Base-by-base conservation (phyloP, 1,139 yeast genomes). In the Suhomyces kunorum region DNA sequence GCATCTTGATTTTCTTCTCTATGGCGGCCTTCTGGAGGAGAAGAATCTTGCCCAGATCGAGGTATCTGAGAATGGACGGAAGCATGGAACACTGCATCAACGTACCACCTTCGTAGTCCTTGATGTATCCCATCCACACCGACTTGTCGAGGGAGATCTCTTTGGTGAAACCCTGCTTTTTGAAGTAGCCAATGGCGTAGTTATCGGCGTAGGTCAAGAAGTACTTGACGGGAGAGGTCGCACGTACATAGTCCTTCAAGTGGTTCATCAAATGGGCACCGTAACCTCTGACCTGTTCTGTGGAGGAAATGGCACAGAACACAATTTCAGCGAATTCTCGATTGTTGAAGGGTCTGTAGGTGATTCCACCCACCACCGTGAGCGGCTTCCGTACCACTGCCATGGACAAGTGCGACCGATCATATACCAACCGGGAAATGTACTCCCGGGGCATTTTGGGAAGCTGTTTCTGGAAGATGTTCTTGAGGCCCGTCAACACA, bases 231-330 rank as follows among this genome's bases (percentile, higher is more conserved):
- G 86, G 87, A 3, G 95, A 81, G 0, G 97, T 89, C 17, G 92
- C 86, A 51, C 90, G 74, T 32, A 92, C 98, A 59, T 92, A 92
- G 62, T 92, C 98, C 59, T 92, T 92, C 50, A 92, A 69, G 66
- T 92, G 99, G 63, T 94, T 92, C 99, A 92, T 92, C 57, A 92
- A 64, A 64, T 94, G 98, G 0, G 98, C 98, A 62, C 99, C 99
- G 58, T 92, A 94, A 27, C 98, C 99, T 48, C 96, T 71, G 18
- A 94, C 98, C 67, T 92, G 99, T 60, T 92, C 98, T 0, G 97
- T 88, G 3, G 97, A 88, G 29, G 95, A 85, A 42, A 92, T 92
- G 19, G 99, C 99, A 75, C 97, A 92, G 56, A 92, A 92, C 17
- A 94, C 99, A 67, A 92, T 92, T 63, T 92, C 99, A 1, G 98